These are phyloP conservation scores for Tricholoma saponaceum DNA, from an alignment of 768 basidiomycete species.

Conservation along the genomic window DNA sequence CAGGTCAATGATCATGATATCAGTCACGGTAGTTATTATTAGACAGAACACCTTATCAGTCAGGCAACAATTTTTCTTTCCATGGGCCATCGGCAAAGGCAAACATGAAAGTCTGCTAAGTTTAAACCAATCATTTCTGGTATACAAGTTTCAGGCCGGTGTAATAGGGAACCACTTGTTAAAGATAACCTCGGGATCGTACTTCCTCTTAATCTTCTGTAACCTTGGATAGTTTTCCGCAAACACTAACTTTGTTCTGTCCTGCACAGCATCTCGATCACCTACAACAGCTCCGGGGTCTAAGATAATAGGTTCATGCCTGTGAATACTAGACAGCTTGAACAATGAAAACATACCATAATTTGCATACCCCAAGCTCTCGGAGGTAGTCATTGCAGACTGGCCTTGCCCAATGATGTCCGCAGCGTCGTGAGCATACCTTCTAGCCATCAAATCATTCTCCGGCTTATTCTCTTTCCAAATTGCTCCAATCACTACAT, in stretches of 20 bases:
- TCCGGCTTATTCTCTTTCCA: constrained; percentile 33
- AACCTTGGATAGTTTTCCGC: constrained; percentile 33
- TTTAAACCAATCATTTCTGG: too few relatives aligned
- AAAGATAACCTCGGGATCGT: constrained; percentile 28
- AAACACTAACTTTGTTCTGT: constrained; percentile 24
- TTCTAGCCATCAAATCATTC: constrained; percentile 5
- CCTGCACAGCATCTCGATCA: too few relatives aligned
- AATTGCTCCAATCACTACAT: constrained; percentile 27
- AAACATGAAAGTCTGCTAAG: too few relatives aligned
- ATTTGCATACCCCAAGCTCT: constrained; percentile 40
- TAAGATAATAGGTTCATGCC: background rate
- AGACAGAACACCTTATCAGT: too few relatives aligned
- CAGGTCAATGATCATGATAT: too few relatives aligned
- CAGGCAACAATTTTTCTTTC: too few relatives aligned
- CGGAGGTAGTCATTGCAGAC: constrained; percentile 20
- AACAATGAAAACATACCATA: constrained; percentile 30
- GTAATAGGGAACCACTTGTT: constrained; percentile 31
- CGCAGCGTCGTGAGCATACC: background rate
- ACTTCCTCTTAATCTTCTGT: constrained; percentile 25
- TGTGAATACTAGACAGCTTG: background rate
- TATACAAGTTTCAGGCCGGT: constrained; percentile 16
- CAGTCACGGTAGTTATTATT: too few relatives aligned
- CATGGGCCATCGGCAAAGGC: too few relatives aligned
- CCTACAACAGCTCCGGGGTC: too few relatives aligned
- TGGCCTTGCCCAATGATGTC: constrained; percentile 19